Evolutionary conservation across 805 yeast species (phyloP).

Genomic region (Candida cerambycidarum): DNA sequence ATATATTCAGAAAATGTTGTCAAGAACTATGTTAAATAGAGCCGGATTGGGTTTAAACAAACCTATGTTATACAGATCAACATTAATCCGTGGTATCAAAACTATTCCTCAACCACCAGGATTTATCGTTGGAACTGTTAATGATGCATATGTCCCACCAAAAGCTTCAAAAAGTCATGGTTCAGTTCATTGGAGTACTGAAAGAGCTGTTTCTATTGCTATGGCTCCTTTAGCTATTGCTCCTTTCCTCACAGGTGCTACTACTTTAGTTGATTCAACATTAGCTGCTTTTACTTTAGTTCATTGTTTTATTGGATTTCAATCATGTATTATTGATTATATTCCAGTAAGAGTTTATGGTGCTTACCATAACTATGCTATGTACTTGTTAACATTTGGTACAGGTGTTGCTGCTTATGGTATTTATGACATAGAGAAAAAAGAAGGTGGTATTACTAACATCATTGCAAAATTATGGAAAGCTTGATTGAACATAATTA

Average conservation of each 20-base stretch:
- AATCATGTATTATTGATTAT: constrained; percentile 75
- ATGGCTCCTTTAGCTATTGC: constrained; percentile 62
- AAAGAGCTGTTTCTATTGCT: constrained; percentile 58
- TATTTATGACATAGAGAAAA: constrained; percentile 63
- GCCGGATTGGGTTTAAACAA: constrained; percentile 21
- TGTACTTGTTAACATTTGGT: constrained; percentile 61
- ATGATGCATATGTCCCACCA: constrained; percentile 69
- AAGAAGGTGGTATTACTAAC: constrained; percentile 62
- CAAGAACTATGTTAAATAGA: constrained; percentile 20
- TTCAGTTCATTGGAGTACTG: constrained; percentile 73
- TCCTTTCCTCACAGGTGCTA: constrained; percentile 57
- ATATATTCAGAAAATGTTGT: constrained; percentile 6
- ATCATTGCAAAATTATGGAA: constrained; percentile 41
- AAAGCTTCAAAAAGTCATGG: constrained; percentile 58
- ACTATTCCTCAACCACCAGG: constrained; percentile 73
- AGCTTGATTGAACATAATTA: constrained; percentile 26
- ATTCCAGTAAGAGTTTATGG: constrained; percentile 77
- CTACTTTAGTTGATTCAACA: constrained; percentile 56
- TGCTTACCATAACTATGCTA: constrained; percentile 57
- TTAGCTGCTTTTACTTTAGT: constrained; percentile 55
- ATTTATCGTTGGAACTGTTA: constrained; percentile 65
- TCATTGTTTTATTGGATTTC: constrained; percentile 72
- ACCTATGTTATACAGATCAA: constrained; percentile 2
- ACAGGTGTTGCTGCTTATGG: constrained; percentile 69
- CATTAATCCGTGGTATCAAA: constrained; percentile 36